These are phyloP conservation scores for Trichoderma asperellum DNA, from an alignment of 2,329 filamentous ascomycete species.

Conservation along the genomic window DNA sequence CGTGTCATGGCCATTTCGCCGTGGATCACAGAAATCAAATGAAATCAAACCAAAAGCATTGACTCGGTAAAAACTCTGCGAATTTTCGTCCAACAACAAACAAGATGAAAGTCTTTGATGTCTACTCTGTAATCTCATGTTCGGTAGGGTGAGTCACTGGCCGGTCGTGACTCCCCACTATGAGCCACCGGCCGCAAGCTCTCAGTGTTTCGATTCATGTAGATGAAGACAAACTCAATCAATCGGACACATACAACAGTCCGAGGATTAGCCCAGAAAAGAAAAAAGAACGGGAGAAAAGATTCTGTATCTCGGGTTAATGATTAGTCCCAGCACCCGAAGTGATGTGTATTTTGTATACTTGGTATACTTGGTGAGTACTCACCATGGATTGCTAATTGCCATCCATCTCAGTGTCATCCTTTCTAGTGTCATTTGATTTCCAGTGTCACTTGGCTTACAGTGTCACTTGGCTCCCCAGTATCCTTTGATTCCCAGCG, in stretches of 20 bases:
- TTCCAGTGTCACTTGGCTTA: neutral
- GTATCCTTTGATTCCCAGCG: neutral
- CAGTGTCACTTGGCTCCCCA: neutral
- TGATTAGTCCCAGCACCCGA: neutral
- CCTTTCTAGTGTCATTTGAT: neutral
- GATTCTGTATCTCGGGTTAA: neutral
- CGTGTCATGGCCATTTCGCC: neutral
- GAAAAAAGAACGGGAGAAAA: neutral
- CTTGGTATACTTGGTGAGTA: neutral
- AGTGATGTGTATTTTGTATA: neutral
- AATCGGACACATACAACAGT: neutral
- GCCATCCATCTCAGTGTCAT: neutral
- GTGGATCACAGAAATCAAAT: neutral
- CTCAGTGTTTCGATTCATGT: neutral
- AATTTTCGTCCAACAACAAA: neutral
- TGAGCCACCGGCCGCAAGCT: conserved; percentile 3
- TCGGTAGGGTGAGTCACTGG: conserved; percentile 18
- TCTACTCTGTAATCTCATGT: neutral
- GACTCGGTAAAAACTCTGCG: neutral
- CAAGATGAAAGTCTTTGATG: neutral
- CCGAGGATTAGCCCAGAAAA: neutral
- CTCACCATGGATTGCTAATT: neutral
- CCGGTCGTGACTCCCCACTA: neutral
- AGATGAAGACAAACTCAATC: neutral
- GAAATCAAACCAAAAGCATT: neutral